Base-by-base conservation (phyloP, 495 filamentous ascomycete genomes). In the Podospora didyma region DNA sequence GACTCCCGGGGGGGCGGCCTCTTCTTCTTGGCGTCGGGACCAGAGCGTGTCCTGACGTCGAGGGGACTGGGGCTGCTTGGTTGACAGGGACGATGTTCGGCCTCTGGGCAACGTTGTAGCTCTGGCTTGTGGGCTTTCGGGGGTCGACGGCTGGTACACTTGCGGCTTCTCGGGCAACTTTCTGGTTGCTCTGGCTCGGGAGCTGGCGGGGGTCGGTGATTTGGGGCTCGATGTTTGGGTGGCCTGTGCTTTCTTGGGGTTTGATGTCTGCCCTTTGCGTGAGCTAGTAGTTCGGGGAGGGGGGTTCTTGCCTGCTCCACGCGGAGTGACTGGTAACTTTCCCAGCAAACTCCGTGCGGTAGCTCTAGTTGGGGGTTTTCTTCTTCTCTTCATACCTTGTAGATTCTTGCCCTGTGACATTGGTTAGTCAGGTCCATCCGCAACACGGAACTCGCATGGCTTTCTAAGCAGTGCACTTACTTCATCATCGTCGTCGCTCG, bases 401-500 rank as follows among this genome's bases (percentile, higher is more conserved):
- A 17, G 39, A n/a, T 24, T 23, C 21, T 44, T 56, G 23, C 46
- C 47, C 53, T 60, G 46, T 50, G 24, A 51, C 34, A 50, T 53
- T 22, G 37, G 31, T 23, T 39, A 58, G 46, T 55, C 51, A 55
- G 46, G 26, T 35, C 45, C 53, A 21, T 50, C 52, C 26, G 45
- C 42, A 28, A 22, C 26, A 31, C 26, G 26, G 9, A 46, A 62
- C 65, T 61, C 55, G 61, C 62, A 58, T 39, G 9, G 26, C 26
- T 9, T 9, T 3, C 26, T 31, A 4, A 31, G 26, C 26, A 9
- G 26, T 31, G 26, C 9, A 31, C 26, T 9, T 9, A 31, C 26
- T 4, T 52, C 35, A 1, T 53, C 53, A 61, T 60, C 69, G 49
- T 56, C 60, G 21, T 59, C 64, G 45, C 50, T 67, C 24, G 61